phyloP scores from a whole-genome alignment of 352 stramenopile species.

The Phytophthora pseudosyringae region DNA sequence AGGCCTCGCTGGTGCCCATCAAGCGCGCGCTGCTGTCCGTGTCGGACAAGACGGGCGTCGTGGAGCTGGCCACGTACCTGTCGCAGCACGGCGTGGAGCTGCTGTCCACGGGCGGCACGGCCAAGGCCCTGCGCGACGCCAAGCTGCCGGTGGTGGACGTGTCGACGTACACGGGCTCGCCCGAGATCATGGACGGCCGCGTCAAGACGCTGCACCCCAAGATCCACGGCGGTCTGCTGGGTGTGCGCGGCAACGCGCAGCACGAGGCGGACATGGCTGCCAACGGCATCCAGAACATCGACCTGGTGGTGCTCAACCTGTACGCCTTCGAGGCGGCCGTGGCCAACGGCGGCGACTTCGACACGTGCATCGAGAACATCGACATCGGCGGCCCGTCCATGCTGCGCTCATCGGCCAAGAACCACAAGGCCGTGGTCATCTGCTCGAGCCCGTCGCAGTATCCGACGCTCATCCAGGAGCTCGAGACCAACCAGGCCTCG shows the following conservation, averaged over 20 bases:
- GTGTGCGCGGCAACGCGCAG: slow-evolving; percentile 96
- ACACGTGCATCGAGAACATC: slow-evolving; percentile 99
- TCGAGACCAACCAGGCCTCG: slow-evolving; percentile 88
- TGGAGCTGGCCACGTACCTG: slow-evolving; percentile 97
- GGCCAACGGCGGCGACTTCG: slow-evolving; percentile 91
- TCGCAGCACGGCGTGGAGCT: slow-evolving; percentile 94
- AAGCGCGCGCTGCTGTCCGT: slow-evolving; percentile 97
- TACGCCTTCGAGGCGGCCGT: slow-evolving; percentile 99
- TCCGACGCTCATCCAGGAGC: slow-evolving; percentile 90
- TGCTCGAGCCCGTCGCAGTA: slow-evolving; percentile 97
- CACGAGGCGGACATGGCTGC: slow-evolving; percentile 97
- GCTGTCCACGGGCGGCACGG: slow-evolving; percentile 98
- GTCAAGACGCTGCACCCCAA: slow-evolving; percentile 99
- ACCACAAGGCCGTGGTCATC: slow-evolving; percentile 99
- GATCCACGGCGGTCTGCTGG: slow-evolving; percentile 98
- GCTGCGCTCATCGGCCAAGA: slow-evolving; percentile 99
- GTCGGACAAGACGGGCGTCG: slow-evolving; percentile 98
- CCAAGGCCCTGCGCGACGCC: slow-evolving; percentile 95
- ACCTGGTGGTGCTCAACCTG: slow-evolving; percentile 99
- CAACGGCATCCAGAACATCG: slow-evolving; percentile 97
- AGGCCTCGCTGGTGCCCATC: slow-evolving; percentile 91
- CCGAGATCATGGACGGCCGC: slow-evolving; percentile 99
- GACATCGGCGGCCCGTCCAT: slow-evolving; percentile 99
- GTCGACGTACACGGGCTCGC: slow-evolving; percentile 96
- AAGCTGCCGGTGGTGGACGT: slow-evolving; percentile 97